phyloP scores from a whole-genome alignment of 2,329 filamentous ascomycete genomes.

The Elsinoe batatas region DNA sequence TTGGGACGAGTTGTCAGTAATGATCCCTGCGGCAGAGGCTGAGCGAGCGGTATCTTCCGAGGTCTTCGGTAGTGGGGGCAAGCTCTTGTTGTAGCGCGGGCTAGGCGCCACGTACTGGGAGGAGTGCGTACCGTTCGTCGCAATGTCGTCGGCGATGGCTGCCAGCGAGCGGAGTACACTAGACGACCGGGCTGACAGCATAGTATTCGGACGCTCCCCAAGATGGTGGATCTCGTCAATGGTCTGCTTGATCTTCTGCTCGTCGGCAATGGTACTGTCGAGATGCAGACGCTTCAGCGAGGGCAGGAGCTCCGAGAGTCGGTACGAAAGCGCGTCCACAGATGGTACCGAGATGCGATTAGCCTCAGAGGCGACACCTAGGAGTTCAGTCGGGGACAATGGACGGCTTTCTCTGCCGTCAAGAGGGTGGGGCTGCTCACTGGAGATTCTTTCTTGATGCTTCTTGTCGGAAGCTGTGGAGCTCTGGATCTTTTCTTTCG shows the following conservation, averaged over 20 bases:
- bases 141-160: conserved; percentile 29
- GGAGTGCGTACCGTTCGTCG: conserved; percentile 29
- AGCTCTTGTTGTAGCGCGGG: conserved; percentile 25
- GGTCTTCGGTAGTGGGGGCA: conserved; percentile 25
- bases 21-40: background rate
- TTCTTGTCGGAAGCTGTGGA: background rate
- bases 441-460: background rate
- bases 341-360: conserved; percentile 38
- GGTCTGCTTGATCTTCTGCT: conserved; percentile 28
- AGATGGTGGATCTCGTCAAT: conserved; percentile 28
- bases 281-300: conserved; percentile 33
- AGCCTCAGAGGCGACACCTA: conserved; percentile 34
- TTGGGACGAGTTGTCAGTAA: conserved; percentile 13
- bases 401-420: conserved; percentile 21
- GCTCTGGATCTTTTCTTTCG: conserved; percentile 4
- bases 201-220: conserved; percentile 24
- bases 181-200: conserved; percentile 28
- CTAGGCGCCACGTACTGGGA: conserved; percentile 1
- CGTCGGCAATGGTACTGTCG: conserved; percentile 27
- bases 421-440: conserved; percentile 1
- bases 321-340: conserved; percentile 35
- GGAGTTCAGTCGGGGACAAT: conserved; percentile 33
- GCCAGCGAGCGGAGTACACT: conserved; percentile 29
- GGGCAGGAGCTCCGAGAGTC: conserved; percentile 37
- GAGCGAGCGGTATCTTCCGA: conserved; percentile 1